Evolutionary conservation across 768 basidiomycete species (phyloP), one percentile per base, ranked within the genome.

Genomic region (Amanita molliuscula): DNA sequence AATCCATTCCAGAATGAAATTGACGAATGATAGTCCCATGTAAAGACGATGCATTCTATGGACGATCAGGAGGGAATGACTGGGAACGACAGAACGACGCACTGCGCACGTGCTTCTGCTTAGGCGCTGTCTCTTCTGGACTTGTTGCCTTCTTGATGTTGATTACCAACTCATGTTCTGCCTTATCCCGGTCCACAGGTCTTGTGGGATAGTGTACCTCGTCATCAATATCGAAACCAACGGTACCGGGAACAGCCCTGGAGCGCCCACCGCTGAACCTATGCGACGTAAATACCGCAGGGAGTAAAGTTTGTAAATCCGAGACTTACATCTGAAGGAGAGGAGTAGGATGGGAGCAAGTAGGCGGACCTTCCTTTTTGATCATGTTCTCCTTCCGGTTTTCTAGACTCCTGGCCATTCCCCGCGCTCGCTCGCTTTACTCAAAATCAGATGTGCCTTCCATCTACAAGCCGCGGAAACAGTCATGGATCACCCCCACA

Each of bases 41-140:
- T 98, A 66, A 93, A 99, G 21, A 98, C 90, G 63, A 99, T 97
- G 60, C 88, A 91, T 72, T 97, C 95, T 98, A 65, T 8, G 54
- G 47, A 47, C 37, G 28, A 51, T 56, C 45, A 54, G 52, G 45
- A 47, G 53, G 53, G 47, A 50, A 45, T 36, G 48, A 37, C 31
- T 36, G 44, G 36, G 31, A 34, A 23, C 23, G 44, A 41, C 34
- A 51, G 38, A 50, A 26, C 13, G 47, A 75, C 85, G 64, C 69
- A 97, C 95, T 98, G 64, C 96, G 81, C 59, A 99, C 96, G 63
- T 99, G 96, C 64, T 99, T 99, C 77, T 97, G 94, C 67, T 99
- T 99, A 6, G 96, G 96, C 4, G 96, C 95, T 25, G 82, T 79
- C 71, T 98, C 96, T 45, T 99, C 96, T 36, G 91, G 73, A 61